Conservation (phyloP, 2,329 filamentous ascomycete genomes). For the Rhytidhysteron rufulum region DNA sequence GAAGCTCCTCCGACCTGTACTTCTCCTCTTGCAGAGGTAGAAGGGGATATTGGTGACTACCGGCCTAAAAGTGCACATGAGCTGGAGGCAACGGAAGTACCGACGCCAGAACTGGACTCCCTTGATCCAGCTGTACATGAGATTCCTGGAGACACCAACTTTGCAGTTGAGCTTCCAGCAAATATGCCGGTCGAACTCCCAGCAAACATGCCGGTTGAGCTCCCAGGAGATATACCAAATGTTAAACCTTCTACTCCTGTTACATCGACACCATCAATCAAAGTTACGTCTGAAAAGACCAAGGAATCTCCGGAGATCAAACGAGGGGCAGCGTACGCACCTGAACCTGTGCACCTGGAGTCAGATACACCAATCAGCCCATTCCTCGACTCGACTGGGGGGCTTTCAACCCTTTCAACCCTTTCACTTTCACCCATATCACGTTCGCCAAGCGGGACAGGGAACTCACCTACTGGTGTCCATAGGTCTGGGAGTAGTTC, state of each 20-base stretch:
- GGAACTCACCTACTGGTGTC: no score
- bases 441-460: no score
- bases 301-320: slow-evolving; percentile 27
- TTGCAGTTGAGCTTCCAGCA: slow-evolving; percentile 23
- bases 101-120: slow-evolving; percentile 20
- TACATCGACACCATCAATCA: slow-evolving; percentile 16
- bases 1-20: slow-evolving; percentile 21
- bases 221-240: no score
- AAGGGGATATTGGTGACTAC: slow-evolving; percentile 17
- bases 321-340: slow-evolving; percentile 44
- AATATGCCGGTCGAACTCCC: no score
- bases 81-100: slow-evolving; percentile 16
- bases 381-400: slow-evolving; percentile 7
- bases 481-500: no score
- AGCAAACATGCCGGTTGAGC: no score
- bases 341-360: slow-evolving; percentile 38
- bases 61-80: slow-evolving; percentile 21
- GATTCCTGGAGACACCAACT: slow-evolving; percentile 23
- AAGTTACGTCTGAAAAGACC: slow-evolving; percentile 30
- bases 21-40: slow-evolving; percentile 23
- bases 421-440: no score
- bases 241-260: no score
- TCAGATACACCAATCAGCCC: slow-evolving; percentile 16
- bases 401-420: slow-evolving; percentile 20
- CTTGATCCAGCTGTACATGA: slow-evolving; percentile 17